phyloP scores from a whole-genome alignment of 768 basidiomycete species.

The Fibroporia radiculosa region DNA sequence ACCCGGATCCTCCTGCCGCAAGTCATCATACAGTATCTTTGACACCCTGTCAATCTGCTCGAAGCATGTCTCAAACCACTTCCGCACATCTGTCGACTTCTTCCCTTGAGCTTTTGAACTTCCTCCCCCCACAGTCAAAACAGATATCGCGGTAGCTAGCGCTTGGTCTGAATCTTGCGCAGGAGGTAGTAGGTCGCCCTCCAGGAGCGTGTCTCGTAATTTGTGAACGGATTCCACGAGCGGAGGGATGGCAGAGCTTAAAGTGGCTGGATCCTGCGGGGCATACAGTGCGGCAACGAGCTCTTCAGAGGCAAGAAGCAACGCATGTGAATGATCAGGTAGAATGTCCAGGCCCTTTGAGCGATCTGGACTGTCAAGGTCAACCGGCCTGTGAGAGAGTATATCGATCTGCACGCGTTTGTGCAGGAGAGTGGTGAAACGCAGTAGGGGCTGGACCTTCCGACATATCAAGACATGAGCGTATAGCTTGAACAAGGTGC shows the following conservation, averaged over 20 bases:
- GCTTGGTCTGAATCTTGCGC: background rate
- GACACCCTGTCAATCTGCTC: slow-evolving; percentile 46
- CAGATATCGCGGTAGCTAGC: slow-evolving; percentile 19
- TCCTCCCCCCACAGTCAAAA: slow-evolving; percentile 14
- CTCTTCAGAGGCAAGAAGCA: slow-evolving; percentile 56
- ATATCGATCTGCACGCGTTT: slow-evolving; percentile 49
- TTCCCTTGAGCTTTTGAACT: background rate
- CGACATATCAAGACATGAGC: background rate
- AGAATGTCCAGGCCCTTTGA: slow-evolving; percentile 40
- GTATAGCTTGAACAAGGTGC: slow-evolving; percentile 4
- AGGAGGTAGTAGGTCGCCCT: slow-evolving; percentile 16
- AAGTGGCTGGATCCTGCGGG: slow-evolving; percentile 43
- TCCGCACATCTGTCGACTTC: slow-evolving; percentile 31
- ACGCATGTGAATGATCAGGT: slow-evolving; percentile 37
- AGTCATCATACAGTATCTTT: slow-evolving; percentile 8
- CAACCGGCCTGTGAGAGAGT: slow-evolving; percentile 22
- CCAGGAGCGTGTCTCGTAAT: slow-evolving; percentile 26
- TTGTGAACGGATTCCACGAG: slow-evolving; percentile 30
- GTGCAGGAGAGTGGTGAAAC: slow-evolving; percentile 53
- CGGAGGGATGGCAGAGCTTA: slow-evolving; percentile 32
- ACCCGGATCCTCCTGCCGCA: slow-evolving; percentile 7
- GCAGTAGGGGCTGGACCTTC: slow-evolving; percentile 55
- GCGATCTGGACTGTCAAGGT: slow-evolving; percentile 14
- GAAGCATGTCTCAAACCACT: slow-evolving; percentile 64
- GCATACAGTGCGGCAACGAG: slow-evolving; percentile 58